A percentile compares a stretch with the other conserved stretches of the same genome.
These are phyloP conservation scores for Phytophthora vignae DNA, from an alignment of 352 stramenopile genomes.

Conservation along the genomic window DNA sequence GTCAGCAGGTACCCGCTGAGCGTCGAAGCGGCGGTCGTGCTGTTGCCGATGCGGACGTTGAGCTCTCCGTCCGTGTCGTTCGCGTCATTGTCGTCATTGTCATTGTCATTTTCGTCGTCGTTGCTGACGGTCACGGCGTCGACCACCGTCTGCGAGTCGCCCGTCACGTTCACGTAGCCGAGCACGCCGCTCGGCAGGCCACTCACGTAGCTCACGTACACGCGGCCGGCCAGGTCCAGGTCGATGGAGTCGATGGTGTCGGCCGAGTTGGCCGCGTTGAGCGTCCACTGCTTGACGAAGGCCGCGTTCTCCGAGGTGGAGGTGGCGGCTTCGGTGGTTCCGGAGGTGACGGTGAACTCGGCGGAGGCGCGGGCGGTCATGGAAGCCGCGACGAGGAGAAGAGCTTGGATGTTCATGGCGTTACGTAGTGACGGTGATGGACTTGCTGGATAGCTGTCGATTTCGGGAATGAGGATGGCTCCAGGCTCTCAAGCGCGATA, in stretches of 20 bases:
- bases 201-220: conserved; percentile 41
- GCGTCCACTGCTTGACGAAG: conserved; percentile 45
- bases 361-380: conserved; percentile 14
- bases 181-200: conserved; percentile 33
- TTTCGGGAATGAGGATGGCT: conserved; percentile 24
- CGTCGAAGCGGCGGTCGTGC: conserved; percentile 10
- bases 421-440: neutral
- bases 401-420: conserved; percentile 22
- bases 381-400: conserved; percentile 22
- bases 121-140: conserved; percentile 37
- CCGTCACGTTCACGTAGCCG: conserved; percentile 50
- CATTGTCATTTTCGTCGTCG: conserved; percentile 11
- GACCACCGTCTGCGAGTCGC: conserved; percentile 34
- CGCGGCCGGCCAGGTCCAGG: conserved; percentile 33
- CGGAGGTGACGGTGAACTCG: conserved; percentile 37
- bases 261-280: conserved; percentile 20
- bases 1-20: conserved; percentile 42
- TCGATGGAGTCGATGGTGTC: conserved; percentile 39
- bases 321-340: conserved; percentile 22
- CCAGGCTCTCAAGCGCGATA: conserved; percentile 10
- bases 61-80: conserved; percentile 33
- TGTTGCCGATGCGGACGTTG: conserved; percentile 34
- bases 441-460: conserved; percentile 21
- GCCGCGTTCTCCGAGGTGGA: conserved; percentile 31
- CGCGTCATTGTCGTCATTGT: conserved; percentile 26